Conservation (phyloP, 2,329 filamentous ascomycete genomes). For the Scedosporium boydii region DNA sequence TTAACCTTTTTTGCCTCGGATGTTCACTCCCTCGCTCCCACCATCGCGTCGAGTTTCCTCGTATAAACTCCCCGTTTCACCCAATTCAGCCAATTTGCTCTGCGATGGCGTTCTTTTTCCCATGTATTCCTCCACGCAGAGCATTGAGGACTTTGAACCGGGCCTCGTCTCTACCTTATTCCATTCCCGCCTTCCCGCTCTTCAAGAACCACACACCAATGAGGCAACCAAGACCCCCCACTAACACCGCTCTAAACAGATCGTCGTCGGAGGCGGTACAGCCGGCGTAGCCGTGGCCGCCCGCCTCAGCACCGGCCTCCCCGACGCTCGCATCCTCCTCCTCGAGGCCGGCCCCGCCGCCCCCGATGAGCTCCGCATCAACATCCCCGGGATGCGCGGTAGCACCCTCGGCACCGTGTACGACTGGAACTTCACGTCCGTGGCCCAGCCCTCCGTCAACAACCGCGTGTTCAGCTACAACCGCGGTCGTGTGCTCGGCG, state of each 20-base stretch:
- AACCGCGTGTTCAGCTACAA: conserved; percentile 29
- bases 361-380: conserved; percentile 20
- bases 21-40: not conserved
- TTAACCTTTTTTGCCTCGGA: not conserved
- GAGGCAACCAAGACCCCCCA: not conserved
- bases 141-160: not conserved
- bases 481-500: conserved; percentile 38
- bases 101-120: not conserved
- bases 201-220: not conserved
- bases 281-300: conserved; percentile 22
- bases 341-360: conserved; percentile 19
- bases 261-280: conserved; percentile 25
- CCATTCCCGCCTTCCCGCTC: not conserved
- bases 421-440: conserved; percentile 35
- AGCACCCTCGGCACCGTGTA: conserved; percentile 16
- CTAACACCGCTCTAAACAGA: conserved; percentile 6
- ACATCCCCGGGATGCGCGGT: conserved; percentile 21
- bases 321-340: conserved; percentile 18
- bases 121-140: not conserved
- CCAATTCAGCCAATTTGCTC: not conserved
- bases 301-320: conserved; percentile 21
- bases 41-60: not conserved
- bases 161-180: too few species aligned
- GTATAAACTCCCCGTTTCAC: not conserved
- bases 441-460: conserved; percentile 27